Evolutionary conservation across 176 grass and related monocot genomes (phyloP).

Genomic region (Rhynchospora tenuis): DNA sequence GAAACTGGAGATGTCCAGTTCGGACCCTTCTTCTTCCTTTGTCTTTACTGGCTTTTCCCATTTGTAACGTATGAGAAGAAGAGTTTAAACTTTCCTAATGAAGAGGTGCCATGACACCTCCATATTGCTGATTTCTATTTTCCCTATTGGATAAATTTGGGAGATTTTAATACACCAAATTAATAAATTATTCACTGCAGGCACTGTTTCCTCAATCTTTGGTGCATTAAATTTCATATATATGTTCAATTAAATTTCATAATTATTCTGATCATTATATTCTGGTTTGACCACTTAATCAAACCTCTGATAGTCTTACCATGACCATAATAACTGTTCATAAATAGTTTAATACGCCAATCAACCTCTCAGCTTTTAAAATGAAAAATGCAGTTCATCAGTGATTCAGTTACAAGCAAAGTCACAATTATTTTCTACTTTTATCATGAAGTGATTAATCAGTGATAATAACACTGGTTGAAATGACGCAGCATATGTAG

Average conservation of each 20-base stretch:
- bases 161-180: not conserved
- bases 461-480: not conserved
- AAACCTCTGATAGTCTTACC: not conserved
- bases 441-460: not conserved
- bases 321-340: not conserved
- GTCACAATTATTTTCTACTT: not conserved
- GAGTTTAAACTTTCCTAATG: no score
- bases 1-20: no score
- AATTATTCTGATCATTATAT: not conserved
- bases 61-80: no score
- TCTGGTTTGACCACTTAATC: not conserved
- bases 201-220: not conserved
- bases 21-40: no score
- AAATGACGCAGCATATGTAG: not conserved
- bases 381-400: not conserved
- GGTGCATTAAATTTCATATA: not conserved
- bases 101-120: no score
- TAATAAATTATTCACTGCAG: not conserved
- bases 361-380: not conserved
- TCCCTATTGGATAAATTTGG: not conserved
- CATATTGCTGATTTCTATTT: no score
- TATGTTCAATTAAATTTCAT: not conserved
- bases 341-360: not conserved
- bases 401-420: not conserved
- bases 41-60: no score